Evolutionary conservation across 2,329 filamentous ascomycete genomes (phyloP).

Genomic region (Cladosporium sp.): DNA sequence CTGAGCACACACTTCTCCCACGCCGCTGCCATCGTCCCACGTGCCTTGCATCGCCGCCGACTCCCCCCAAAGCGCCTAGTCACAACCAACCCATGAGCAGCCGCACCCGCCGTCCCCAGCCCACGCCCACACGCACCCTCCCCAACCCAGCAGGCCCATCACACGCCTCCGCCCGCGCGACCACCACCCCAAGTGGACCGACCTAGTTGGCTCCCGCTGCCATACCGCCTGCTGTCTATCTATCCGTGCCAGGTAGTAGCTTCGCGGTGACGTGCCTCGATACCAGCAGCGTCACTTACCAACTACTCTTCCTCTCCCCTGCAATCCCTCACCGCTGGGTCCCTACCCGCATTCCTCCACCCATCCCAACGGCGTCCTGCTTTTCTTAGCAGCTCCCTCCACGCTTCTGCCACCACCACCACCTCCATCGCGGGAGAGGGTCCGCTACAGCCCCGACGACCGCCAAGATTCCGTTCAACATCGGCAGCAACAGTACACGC

Average conservation of each 20-base stretch:
- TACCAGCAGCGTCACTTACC: neutral
- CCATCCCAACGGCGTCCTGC: slow-evolving; percentile 19
- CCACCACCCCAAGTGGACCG: slow-evolving; percentile 15
- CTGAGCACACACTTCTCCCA: neutral
- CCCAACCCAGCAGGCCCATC: neutral
- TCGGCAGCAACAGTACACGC: slow-evolving; percentile 56
- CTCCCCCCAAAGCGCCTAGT: neutral
- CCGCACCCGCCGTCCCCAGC: slow-evolving; percentile 5
- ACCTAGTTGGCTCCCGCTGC: neutral
- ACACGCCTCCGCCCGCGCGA: slow-evolving; percentile 13
- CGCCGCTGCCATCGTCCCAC: slow-evolving; percentile 14
- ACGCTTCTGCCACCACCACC: neutral
- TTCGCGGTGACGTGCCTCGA: slow-evolving; percentile 16
- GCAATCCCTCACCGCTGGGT: slow-evolving; percentile 20
- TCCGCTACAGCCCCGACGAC: slow-evolving; percentile 54
- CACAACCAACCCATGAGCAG: neutral
- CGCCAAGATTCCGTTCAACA: slow-evolving; percentile 75
- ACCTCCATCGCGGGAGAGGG: slow-evolving; percentile 22
- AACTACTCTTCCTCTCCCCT: neutral
- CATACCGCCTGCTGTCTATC: neutral
- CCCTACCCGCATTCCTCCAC: slow-evolving; percentile 16
- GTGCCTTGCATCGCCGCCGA: slow-evolving; percentile 13
- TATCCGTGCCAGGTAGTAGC: slow-evolving; percentile 5
- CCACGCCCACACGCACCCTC: slow-evolving; percentile 18
- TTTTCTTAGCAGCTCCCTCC: slow-evolving; percentile 17